Evolutionary conservation across 192 early-diverging fungal genomes (phyloP).

Genomic region (Rhizophagus clarus): DNA sequence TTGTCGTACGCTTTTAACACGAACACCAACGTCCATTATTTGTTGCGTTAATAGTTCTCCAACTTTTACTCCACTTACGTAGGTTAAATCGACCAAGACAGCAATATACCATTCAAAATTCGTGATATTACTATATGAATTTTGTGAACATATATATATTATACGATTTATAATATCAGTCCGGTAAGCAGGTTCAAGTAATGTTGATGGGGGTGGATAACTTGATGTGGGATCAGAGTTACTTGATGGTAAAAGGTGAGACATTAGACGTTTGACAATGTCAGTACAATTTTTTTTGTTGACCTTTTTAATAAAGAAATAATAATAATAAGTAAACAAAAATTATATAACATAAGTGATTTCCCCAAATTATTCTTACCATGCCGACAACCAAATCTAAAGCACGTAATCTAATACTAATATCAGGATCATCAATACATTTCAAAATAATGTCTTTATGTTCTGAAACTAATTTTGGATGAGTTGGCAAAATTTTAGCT

Average conservation of each 20-base stretch:
- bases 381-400: slow-evolving; percentile 85
- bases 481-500: slow-evolving; percentile 77
- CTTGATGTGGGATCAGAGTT: slow-evolving; percentile 36
- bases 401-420: slow-evolving; percentile 87
- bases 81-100: slow-evolving; percentile 76
- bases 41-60: slow-evolving; percentile 70
- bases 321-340: neutral
- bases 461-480: slow-evolving; percentile 80
- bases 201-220: slow-evolving; percentile 39
- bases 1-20: slow-evolving; percentile 82
- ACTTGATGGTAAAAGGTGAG: slow-evolving; percentile 68
- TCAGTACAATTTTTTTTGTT: slow-evolving; percentile 78
- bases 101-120: slow-evolving; percentile 98
- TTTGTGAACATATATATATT: slow-evolving; percentile 77
- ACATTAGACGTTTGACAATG: slow-evolving; percentile 82
- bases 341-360: neutral
- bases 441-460: slow-evolving; percentile 83
- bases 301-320: slow-evolving; percentile 43
- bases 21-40: slow-evolving; percentile 86
- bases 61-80: slow-evolving; percentile 75
- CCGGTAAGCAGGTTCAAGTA: slow-evolving; percentile 73
- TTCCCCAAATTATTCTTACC: slow-evolving; percentile 45
- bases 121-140: slow-evolving; percentile 80
- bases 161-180: slow-evolving; percentile 81
- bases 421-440: slow-evolving; percentile 91